Evolutionary conservation across 2,329 filamentous ascomycete species (phyloP).

Genomic region (Neonectria ditissima): DNA sequence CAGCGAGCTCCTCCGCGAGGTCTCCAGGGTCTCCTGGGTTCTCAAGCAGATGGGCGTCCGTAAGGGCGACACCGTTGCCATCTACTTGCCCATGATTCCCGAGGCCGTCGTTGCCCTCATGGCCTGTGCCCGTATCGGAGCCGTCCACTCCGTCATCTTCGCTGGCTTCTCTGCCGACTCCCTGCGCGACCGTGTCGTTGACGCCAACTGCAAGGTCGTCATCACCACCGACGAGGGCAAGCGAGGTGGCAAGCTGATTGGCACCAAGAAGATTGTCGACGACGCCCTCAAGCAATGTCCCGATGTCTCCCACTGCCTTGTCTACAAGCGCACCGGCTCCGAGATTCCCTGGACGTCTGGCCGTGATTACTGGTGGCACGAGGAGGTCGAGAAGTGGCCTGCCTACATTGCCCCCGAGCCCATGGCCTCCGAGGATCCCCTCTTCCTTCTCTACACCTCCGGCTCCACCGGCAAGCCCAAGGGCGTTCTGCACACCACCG

Average conservation of each 20-base stretch:
- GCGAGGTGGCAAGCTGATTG: conserved; percentile 96
- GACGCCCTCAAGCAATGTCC: conserved; percentile 97
- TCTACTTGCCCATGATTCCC: conserved; percentile 99
- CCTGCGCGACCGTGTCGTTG: conserved; percentile 91
- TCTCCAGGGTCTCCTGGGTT: conserved; percentile 87
- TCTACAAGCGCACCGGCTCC: conserved; percentile 94
- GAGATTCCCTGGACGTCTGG: conserved; percentile 91
- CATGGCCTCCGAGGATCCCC: conserved; percentile 93
- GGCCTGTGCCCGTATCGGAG: conserved; percentile 91
- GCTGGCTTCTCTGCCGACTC: conserved; percentile 98
- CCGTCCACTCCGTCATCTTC: conserved; percentile 97
- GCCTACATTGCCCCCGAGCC: conserved; percentile 89
- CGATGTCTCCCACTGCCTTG: conserved; percentile 84
- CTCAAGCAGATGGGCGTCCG: conserved; percentile 95
- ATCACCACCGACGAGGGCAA: conserved; percentile 98
- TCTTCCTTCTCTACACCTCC: conserved; percentile 98
- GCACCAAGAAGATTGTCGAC: conserved; percentile 99
- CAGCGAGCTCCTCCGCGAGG: conserved; percentile 90
- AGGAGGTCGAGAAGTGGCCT: conserved; percentile 97
- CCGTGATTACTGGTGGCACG: conserved; percentile 97
- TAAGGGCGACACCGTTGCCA: conserved; percentile 96
- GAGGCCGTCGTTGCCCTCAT: conserved; percentile 93
- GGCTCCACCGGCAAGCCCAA: conserved; percentile 99
- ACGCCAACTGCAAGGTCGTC: conserved; percentile 90
- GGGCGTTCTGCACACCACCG: conserved; percentile 98